These are phyloP conservation scores for Botrytis medusae DNA, from an alignment of 2,329 filamentous ascomycete species.

Conservation along the genomic window DNA sequence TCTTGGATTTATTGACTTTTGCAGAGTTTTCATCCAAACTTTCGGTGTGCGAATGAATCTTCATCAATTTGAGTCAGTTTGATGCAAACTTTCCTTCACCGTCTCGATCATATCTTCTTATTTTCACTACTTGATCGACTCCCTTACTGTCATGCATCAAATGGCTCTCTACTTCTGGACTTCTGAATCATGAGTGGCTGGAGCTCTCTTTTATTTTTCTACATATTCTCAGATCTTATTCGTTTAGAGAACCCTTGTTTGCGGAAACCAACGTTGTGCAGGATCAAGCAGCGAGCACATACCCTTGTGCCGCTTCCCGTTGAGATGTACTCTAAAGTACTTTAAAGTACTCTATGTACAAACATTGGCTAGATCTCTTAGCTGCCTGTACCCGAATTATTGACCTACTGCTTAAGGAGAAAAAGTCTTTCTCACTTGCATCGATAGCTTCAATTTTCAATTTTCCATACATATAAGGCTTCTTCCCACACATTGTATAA, in stretches of 20 bases:
- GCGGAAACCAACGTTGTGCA: slow-evolving; percentile 7
- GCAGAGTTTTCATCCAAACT: slow-evolving; percentile 12
- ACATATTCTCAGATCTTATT: background rate
- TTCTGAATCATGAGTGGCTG: slow-evolving; percentile 14
- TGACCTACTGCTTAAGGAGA: background rate
- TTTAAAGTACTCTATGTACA: background rate
- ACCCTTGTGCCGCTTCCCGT: slow-evolving; percentile 13
- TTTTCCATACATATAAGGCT: slow-evolving; percentile 20
- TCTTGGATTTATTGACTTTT: background rate
- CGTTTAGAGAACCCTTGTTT: background rate
- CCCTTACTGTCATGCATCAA: slow-evolving; percentile 14
- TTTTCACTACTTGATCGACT: slow-evolving; percentile 1
- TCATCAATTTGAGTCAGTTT: slow-evolving; percentile 4
- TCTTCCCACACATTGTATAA: slow-evolving; percentile 8
- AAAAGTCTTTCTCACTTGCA: slow-evolving; percentile 16
- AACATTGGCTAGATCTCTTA: slow-evolving; percentile 8
- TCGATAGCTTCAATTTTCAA: slow-evolving; percentile 18
- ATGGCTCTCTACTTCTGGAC: background rate
- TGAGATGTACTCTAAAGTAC: slow-evolving; percentile 9
- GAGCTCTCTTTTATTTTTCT: background rate
- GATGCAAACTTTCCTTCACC: slow-evolving; percentile 4
- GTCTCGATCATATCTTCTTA: background rate
- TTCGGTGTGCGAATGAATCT: slow-evolving; percentile 10
- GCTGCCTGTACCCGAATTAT: background rate
- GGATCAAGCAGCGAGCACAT: slow-evolving; percentile 19